Evolutionary conservation across 768 basidiomycete species (phyloP).

Genomic region (Gymnopilus junonius): DNA sequence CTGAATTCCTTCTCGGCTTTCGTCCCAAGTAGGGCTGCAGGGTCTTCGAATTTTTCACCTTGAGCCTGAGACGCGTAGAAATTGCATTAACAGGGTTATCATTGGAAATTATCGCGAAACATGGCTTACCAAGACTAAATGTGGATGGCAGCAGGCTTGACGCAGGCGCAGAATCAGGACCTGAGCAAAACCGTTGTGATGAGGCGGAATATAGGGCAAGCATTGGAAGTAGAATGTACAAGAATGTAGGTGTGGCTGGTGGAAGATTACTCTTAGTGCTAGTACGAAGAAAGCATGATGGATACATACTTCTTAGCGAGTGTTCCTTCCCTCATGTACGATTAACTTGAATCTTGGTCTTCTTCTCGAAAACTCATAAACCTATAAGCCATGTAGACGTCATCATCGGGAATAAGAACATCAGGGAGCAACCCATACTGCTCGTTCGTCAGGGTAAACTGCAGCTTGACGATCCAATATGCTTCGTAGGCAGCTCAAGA

Average conservation of each 20-base stretch:
- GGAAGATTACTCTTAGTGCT: no score
- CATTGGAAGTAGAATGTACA: conserved; percentile 29
- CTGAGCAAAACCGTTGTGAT: conserved; percentile 26
- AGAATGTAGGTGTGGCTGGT: conserved; percentile 52
- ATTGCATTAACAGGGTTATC: not conserved
- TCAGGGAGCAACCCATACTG: conserved; percentile 42
- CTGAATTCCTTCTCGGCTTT: conserved; percentile 59
- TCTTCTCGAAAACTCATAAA: conserved; percentile 64
- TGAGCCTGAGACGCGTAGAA: conserved; percentile 33
- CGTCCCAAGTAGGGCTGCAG: conserved; percentile 48
- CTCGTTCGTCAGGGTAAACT: conserved; percentile 72
- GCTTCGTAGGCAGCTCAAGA: conserved; percentile 63
- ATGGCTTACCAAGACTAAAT: conserved; percentile 62
- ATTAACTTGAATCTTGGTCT: conserved; percentile 57
- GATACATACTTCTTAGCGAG: conserved; percentile 76
- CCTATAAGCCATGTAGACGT: no score
- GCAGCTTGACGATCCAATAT: conserved; percentile 58
- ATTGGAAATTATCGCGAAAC: no score
- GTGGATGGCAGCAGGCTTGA: conserved; percentile 75
- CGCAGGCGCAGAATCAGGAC: conserved; percentile 78
- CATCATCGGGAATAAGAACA: not conserved
- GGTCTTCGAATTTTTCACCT: conserved; percentile 51
- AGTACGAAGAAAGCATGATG: no score
- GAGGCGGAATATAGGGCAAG: not conserved
- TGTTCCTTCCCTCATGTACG: conserved; percentile 66